A percentile compares a stretch with the other conserved stretches of the same genome.
phyloP scores from a whole-genome alignment of 1,284 basidiomycete species.

The Microbotryum intermedium region DNA sequence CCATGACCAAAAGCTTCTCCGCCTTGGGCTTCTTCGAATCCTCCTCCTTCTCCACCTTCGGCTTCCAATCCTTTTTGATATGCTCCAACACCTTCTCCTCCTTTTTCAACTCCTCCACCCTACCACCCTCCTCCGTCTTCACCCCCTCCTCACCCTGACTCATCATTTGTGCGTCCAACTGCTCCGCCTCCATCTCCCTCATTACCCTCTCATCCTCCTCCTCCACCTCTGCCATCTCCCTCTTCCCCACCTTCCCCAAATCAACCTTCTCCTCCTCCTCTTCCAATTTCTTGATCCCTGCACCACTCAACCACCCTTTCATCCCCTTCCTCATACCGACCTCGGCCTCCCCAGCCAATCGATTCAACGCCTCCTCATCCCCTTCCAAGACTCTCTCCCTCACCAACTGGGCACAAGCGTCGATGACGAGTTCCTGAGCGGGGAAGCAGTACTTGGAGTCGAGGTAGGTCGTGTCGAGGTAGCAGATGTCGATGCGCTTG shows the following conservation, averaged over 20 bases:
- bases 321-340: constrained; percentile 29
- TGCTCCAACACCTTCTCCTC: constrained; percentile 33
- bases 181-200: constrained; percentile 25
- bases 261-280: constrained; percentile 15
- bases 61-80: constrained; percentile 33
- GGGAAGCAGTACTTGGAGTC: constrained; percentile 93
- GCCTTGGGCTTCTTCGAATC: constrained; percentile 31
- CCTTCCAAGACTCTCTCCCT: constrained; percentile 47
- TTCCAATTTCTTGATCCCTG: constrained; percentile 36
- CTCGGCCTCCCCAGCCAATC: constrained; percentile 19
- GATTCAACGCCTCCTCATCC: constrained; percentile 26
- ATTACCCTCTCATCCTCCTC: constrained; percentile 24
- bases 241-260: constrained; percentile 32
- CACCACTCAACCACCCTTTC: constrained; percentile 39
- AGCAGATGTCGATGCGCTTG: constrained; percentile 74
- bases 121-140: constrained; percentile 43
- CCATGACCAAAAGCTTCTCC: constrained; percentile 58
- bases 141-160: constrained; percentile 19
- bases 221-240: constrained; percentile 10
- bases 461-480: constrained; percentile 94
- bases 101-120: constrained; percentile 34
- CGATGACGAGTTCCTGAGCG: constrained; percentile 82
- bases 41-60: constrained; percentile 13
- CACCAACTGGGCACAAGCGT: constrained; percentile 80
- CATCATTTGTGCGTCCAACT: not conserved